Evolutionary conservation across 1,139 yeast genomes (phyloP).

Genomic region (Suhomyces wounanorum): DNA sequence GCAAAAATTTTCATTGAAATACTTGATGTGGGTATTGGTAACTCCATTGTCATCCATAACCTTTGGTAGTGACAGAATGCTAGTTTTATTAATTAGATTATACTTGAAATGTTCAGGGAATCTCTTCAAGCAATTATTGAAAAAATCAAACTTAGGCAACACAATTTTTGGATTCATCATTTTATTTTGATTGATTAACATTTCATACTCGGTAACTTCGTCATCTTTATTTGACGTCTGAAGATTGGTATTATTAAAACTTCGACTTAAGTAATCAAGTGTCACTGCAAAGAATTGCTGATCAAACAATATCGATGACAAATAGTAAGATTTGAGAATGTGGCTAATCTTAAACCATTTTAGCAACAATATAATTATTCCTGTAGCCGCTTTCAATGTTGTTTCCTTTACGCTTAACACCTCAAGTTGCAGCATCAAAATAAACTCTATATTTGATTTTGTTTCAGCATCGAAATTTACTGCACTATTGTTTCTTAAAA

Average conservation of each 20-base stretch:
- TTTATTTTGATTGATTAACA: slow-evolving; percentile 37
- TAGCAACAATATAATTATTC: slow-evolving; percentile 53
- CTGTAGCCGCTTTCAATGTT: slow-evolving; percentile 62
- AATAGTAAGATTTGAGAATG: slow-evolving; percentile 73
- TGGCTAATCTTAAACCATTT: slow-evolving; percentile 84
- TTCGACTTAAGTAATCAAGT: slow-evolving; percentile 41
- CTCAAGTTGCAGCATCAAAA: slow-evolving; percentile 51
- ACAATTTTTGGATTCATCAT: slow-evolving; percentile 49
- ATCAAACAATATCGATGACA: slow-evolving; percentile 74
- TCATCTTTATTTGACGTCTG: slow-evolving; percentile 23
- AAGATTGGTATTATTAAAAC: slow-evolving; percentile 40
- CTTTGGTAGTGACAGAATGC: slow-evolving; percentile 30
- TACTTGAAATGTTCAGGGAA: slow-evolving; percentile 19
- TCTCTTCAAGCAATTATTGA: slow-evolving; percentile 39
- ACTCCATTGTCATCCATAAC: slow-evolving; percentile 30
- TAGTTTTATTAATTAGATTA: slow-evolving; percentile 33
- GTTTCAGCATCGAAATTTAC: slow-evolving; percentile 19
- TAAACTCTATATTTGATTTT: slow-evolving; percentile 26
- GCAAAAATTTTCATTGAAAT: slow-evolving; percentile 48
- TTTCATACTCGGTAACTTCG: slow-evolving; percentile 33
- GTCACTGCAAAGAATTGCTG: slow-evolving; percentile 51
- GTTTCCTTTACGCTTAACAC: slow-evolving; percentile 63
- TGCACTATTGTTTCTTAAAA: slow-evolving; percentile 18
- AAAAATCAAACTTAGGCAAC: slow-evolving; percentile 45
- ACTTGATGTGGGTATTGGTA: slow-evolving; percentile 30